Evolutionary conservation across 352 stramenopile species (phyloP).

Genomic region (Elongisporangium senticosum): DNA sequence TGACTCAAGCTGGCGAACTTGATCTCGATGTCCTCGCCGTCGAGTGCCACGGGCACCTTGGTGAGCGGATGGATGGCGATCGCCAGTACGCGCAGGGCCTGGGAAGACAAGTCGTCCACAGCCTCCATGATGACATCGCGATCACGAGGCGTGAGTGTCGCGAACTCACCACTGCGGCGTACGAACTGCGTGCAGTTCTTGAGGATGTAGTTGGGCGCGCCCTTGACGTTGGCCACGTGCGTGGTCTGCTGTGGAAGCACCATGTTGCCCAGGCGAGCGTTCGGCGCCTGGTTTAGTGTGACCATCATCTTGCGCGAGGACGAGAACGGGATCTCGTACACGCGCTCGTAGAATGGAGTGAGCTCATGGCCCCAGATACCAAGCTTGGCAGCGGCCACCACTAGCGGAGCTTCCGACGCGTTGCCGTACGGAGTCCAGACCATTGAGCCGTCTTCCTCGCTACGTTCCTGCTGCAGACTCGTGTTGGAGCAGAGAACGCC

Average conservation of each 20-base stretch:
- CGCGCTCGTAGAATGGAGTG: conserved; percentile 32
- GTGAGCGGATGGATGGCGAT: conserved; percentile 47
- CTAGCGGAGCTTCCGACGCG: conserved; percentile 32
- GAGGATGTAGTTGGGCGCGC: conserved; percentile 20
- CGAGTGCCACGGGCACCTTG: conserved; percentile 22
- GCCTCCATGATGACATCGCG: conserved; percentile 45
- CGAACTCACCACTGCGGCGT: conserved; percentile 11
- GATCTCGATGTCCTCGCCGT: conserved; percentile 20
- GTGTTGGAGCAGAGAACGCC: conserved; percentile 45
- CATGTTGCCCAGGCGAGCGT: conserved; percentile 12
- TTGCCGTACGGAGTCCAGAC: conserved; percentile 30
- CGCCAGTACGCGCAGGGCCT: conserved; percentile 76
- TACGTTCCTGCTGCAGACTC: conserved; percentile 18
- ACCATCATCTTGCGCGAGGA: conserved; percentile 91
- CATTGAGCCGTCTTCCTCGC: conserved; percentile 2
- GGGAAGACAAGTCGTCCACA: conserved; percentile 63
- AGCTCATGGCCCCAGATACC: conserved; percentile 26
- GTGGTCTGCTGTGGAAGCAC: conserved; percentile 3
- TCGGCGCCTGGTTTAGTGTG: conserved; percentile 19
- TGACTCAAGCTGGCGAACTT: conserved; percentile 21
- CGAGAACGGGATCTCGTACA: conserved; percentile 87
- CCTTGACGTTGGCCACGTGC: conserved; percentile 18
- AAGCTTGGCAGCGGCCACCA: conserved; percentile 35
- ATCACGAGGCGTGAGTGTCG: conserved; percentile 26
- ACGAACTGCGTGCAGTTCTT: conserved; percentile 14